Base-by-base conservation (phyloP, 2,329 filamentous ascomycete genomes). In the Aspergillus luchuensis region DNA sequence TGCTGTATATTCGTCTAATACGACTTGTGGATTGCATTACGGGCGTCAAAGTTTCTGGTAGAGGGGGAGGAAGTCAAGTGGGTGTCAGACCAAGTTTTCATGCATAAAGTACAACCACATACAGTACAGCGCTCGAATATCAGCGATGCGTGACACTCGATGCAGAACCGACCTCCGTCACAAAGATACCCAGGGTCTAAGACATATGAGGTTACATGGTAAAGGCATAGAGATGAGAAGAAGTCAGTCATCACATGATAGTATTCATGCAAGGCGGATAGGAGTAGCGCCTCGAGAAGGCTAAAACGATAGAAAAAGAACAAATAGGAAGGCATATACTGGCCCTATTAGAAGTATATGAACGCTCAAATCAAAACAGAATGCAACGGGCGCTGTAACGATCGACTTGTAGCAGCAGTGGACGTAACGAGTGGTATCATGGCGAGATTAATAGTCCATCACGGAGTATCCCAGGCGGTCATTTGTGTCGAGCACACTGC, bases 401-500 rank as follows among this genome's bases (percentile, higher is more conserved):
- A 38, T 43, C 23, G 43, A 57, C 19, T 21, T 5, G 41, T 49
- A 17, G 28, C n/a, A 52, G 19, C 19, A 59, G 38, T 28, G 56
- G 28, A 38, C 21, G 41, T 49, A 54, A 49, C 21, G 55, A 58
- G 28, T 61, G 59, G 56, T 61, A 61, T 61, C 56, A 55, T 59
- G 48, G 51, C 45, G 49, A 28, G 25, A 21, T 74, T 63, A 78
- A 50, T 73, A 77, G 59, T 79, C 76, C 48, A 71, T 69, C 15
- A 66, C 62, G 13, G 72, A 70, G 49, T 71, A 69, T 39, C 76
- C 76, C 49, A 80, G 60, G 63, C 75, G 75, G 55, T 80, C 79
- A 61, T 74, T 79, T n/a, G 76, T 73, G 58, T 80, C 78, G 48
- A 80, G 72, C 6, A 81, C 76, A 23, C 78, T 80, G 53, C 5